Percentiles rank a stretch among this genome's conserved stretches.
phyloP scores from a whole-genome alignment of 2,329 filamentous ascomycete genomes.

The Exophiala sideris region DNA sequence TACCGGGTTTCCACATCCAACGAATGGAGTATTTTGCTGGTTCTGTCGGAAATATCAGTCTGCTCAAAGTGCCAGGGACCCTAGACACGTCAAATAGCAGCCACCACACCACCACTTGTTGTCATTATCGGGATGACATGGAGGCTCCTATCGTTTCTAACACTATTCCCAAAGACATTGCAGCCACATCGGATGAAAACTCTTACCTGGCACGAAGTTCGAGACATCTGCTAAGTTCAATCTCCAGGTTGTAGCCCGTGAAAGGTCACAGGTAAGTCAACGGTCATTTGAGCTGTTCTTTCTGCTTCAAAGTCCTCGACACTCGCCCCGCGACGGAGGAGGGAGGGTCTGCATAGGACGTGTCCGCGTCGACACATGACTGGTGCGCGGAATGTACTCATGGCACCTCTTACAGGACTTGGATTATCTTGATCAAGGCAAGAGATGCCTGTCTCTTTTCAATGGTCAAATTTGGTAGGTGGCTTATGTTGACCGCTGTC shows the following conservation, averaged over 20 bases:
- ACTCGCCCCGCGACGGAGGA: not conserved
- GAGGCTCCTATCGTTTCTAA: not conserved
- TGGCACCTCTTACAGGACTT: not conserved
- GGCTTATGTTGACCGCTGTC: not conserved
- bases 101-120: not conserved
- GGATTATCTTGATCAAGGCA: not conserved
- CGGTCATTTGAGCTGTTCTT: no score
- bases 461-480: not conserved
- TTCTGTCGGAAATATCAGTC: not conserved
- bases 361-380: not conserved
- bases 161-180: not conserved
- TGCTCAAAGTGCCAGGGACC: no score
- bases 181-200: not conserved
- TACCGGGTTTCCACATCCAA: not conserved
- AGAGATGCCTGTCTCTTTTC: not conserved
- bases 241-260: not conserved
- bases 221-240: not conserved
- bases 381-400: not conserved
- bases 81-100: no score
- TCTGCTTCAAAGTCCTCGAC: not conserved
- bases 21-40: not conserved
- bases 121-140: not conserved
- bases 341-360: not conserved
- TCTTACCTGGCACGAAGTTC: not conserved
- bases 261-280: not conserved